Evolutionary conservation across 2,329 filamentous ascomycete genomes (phyloP).

Genomic region (Pseudogymnoascus pannorum): DNA sequence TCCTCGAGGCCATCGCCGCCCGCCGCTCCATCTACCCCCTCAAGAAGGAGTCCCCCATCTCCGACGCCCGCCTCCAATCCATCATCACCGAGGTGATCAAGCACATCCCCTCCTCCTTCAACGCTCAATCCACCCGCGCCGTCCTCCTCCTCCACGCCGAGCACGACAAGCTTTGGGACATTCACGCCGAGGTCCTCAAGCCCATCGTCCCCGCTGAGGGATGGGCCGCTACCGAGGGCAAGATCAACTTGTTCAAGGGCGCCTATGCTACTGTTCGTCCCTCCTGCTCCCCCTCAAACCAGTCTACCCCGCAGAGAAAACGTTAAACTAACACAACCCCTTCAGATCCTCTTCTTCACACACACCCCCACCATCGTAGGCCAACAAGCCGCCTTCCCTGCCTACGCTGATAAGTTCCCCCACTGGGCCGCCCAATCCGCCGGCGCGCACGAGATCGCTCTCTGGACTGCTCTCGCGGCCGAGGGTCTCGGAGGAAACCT

Average conservation of each 20-base stretch:
- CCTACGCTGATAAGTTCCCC: constrained; percentile 75
- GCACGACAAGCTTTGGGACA: constrained; percentile 83
- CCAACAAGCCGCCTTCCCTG: constrained; percentile 61
- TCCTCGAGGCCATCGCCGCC: constrained; percentile 53
- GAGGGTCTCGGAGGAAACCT: constrained; percentile 83
- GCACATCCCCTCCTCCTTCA: constrained; percentile 75
- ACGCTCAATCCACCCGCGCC: constrained; percentile 74
- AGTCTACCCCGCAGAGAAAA: too few relatives aligned
- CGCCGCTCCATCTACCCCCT: constrained; percentile 66
- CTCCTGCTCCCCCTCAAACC: not conserved
- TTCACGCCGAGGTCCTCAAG: constrained; percentile 57
- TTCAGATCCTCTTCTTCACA: constrained; percentile 74
- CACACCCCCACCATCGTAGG: constrained; percentile 60
- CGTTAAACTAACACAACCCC: not conserved
- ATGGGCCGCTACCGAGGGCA: constrained; percentile 20
- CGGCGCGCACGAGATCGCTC: constrained; percentile 73
- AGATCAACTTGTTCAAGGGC: constrained; percentile 50
- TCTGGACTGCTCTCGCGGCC: constrained; percentile 76
- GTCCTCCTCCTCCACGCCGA: constrained; percentile 74
- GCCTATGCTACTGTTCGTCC: constrained; percentile 68
- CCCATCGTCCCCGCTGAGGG: constrained; percentile 52
- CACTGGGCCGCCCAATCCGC: constrained; percentile 67
- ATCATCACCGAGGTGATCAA: constrained; percentile 58
- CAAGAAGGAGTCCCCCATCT: constrained; percentile 54
- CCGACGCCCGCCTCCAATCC: constrained; percentile 52